Evolutionary conservation across 1,139 yeast species (phyloP).

Genomic region (Meyerozyma athensensis): DNA sequence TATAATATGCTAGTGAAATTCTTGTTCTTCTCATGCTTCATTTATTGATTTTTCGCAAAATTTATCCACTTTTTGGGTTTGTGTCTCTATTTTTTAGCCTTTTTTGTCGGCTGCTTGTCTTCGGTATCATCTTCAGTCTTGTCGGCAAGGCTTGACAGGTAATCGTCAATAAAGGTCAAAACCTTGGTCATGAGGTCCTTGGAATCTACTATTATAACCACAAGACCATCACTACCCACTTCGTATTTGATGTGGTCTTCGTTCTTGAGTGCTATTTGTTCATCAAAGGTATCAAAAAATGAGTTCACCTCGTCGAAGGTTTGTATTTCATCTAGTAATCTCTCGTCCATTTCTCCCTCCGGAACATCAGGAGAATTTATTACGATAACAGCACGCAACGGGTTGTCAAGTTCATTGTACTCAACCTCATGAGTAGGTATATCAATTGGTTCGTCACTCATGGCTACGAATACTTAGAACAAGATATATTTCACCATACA

Average conservation of each 20-base stretch:
- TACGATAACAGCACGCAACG: slow-evolving; percentile 37
- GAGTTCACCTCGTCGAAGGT: slow-evolving; percentile 48
- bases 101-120: slow-evolving; percentile 8
- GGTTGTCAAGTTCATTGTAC: slow-evolving; percentile 37
- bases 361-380: slow-evolving; percentile 32
- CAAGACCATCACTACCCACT: slow-evolving; percentile 68
- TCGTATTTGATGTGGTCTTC: slow-evolving; percentile 66
- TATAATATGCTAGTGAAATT: too few relatives aligned
- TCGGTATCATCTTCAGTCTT: slow-evolving; percentile 9
- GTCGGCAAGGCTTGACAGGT: slow-evolving; percentile 13
- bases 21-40: neutral
- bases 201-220: slow-evolving; percentile 51
- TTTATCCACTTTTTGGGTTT: too few relatives aligned
- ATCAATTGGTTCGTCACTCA: slow-evolving; percentile 10
- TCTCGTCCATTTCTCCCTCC: slow-evolving; percentile 52
- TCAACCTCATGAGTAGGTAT: slow-evolving; percentile 13
- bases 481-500: slow-evolving; percentile 4
- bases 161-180: slow-evolving; percentile 35
- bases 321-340: slow-evolving; percentile 41
- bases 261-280: slow-evolving; percentile 56
- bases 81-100: neutral
- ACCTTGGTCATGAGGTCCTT: slow-evolving; percentile 26
- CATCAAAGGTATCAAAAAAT: slow-evolving; percentile 63
- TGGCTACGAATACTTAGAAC: slow-evolving; percentile 4
- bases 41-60: too few relatives aligned